Base-by-base conservation (phyloP, 768 basidiomycete genomes). In the Russula ochroleuca region DNA sequence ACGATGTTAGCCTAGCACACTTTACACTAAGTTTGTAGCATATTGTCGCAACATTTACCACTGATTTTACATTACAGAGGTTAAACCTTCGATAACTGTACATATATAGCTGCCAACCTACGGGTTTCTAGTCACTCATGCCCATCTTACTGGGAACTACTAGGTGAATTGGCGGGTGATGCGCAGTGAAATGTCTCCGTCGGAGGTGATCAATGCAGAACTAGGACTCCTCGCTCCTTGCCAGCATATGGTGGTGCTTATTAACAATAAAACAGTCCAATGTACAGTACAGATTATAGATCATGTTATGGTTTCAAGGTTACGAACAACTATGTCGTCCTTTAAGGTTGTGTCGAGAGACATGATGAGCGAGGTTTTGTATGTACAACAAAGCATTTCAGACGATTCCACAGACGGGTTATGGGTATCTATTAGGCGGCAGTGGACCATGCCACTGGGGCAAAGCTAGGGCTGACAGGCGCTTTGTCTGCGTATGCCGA, bases 401-500 rank as follows among this genome's bases (percentile, higher is more conserved):
- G n/a, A n/a, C n/a, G n/a, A n/a, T n/a, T n/a, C 7, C 7, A 35
- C 35, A 8, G 35, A 35, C 35, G 35, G 10, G 7, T 35, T 35
- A 35, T 35, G 35, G 28, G 28, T 35, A 35, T 35, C 3, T 28
- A 28, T 2, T 28, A 28, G 28, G 28, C 28, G n/a, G 43, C 43
- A 45, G 43, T 10, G 43, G 21, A 47, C 21, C 10, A 15, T 8
- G 8, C 10, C 45, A 10, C 11, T n/a, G 3, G 10, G 10, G 19
- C 2, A 38, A n/a, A 25, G 37, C 17, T 56, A 33, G 15, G n/a
- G 19, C 37, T 57, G 49, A 13, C 28, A 33, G 11, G 47, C 60
- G 11, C 48, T 28, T 23, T 68, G 57, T 25, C 59, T 51, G 13
- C 67, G 53, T 45, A 67, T 41, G 48, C 68, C 68, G 53, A 68